A percentile compares a stretch with the other conserved stretches of the same genome.
Evolutionary conservation across 164 flowering plant species (phyloP).

Genomic region (Cinnamomum micranthum): DNA sequence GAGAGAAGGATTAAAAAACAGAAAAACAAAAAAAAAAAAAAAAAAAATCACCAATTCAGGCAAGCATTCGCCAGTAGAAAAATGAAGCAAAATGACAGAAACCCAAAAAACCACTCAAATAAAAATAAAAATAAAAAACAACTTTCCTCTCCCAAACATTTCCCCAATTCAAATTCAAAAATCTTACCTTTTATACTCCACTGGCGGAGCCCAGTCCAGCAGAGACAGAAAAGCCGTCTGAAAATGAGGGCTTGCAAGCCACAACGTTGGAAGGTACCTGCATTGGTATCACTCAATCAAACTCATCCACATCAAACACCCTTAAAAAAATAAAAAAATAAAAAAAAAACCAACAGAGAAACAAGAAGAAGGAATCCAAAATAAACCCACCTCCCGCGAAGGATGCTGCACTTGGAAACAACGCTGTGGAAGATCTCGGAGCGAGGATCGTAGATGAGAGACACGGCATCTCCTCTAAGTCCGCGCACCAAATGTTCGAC

Average conservation of each 20-base stretch:
- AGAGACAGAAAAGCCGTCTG: conserved; percentile 49
- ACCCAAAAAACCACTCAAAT: background rate
- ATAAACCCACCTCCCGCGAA: conserved; percentile 45
- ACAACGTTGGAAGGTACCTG: conserved; percentile 41
- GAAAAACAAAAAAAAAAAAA: no score
- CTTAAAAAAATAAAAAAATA: no score
- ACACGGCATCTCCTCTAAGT: conserved; percentile 44
- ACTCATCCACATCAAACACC: background rate
- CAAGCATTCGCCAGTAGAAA: no score
- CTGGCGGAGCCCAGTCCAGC: conserved; percentile 43
- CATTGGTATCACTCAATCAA: background rate
- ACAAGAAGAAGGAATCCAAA: background rate
- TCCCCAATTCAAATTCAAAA: background rate
- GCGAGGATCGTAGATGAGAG: conserved; percentile 35
- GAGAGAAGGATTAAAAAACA: no score
- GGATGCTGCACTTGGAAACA: conserved; percentile 45
- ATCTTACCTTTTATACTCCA: conserved; percentile 44
- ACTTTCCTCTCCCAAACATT: no score
- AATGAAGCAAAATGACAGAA: background rate
- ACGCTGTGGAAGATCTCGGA: conserved; percentile 45
- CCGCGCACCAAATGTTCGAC: conserved; percentile 37
- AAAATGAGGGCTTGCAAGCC: conserved; percentile 69
- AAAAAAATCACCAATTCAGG: no score
- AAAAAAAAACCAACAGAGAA: background rate
- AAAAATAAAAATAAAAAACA: no score